Evolutionary conservation across 2,329 filamentous ascomycete species (phyloP), one percentile per base, ranked within the genome.

Genomic region (Penicillium oxalicum): DNA sequence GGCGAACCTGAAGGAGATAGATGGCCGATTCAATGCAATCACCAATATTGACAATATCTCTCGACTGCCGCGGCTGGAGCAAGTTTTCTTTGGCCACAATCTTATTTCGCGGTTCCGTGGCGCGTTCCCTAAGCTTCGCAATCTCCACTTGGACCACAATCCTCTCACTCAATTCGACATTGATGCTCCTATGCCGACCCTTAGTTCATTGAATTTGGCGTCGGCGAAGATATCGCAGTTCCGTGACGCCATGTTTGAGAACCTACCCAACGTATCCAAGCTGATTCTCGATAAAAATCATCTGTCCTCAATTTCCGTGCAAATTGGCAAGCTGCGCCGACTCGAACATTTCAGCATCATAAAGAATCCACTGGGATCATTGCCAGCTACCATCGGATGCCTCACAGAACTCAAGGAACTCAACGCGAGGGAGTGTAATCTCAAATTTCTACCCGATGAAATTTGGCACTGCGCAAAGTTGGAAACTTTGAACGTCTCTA

Each of bases 381-480:
- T 98, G 28, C 93, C 93, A 4, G 70, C 87, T 0, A 90, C 95
- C 58, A 89, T 98, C 56, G 93, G 93, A 4, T 91, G 88, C 55
- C 77, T 98, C 25, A 81, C 78, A 0, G 91, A 97, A 66, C 76
- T 98, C 53, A 85, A 83, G 45, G 86, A 90, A 53, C 76, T 98
- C 36, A 91, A 98, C 64, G 79, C 97, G 13, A 82, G 91, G 54
- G 89, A 93, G 63, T 98, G 97, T 73, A 98, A 97, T 63, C 79
- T 98, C 49, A 86, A 85, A 56, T 86, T 86, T 61, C 75, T 98
- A 29, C 93, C 93, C 2, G 82, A 88, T 63, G 93, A 98, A 64
- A 79, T 98, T n/a, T 98, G 93, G 93, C 91, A 88, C 77, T 91
- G 91, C 44, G 85, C 86, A 59, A 90, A 86, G 64, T 72, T 98